phyloP scores from a whole-genome alignment of 163 green algal genomes.

The Volvox carteri region DNA sequence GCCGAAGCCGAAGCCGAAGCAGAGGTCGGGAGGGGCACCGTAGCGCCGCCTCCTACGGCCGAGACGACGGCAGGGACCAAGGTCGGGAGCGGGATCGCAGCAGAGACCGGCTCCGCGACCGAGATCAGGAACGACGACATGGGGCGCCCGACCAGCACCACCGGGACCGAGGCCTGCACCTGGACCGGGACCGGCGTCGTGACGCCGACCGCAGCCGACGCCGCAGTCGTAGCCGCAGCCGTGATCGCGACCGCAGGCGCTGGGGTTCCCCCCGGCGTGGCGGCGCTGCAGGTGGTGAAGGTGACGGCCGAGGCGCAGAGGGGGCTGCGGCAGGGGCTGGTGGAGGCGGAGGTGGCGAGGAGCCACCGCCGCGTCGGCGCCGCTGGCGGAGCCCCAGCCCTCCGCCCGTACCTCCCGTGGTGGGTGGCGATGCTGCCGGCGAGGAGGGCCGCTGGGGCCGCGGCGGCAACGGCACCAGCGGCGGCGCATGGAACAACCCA shows the following conservation, averaged over 20 bases:
- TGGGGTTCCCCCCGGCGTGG: neutral
- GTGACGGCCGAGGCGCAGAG: neutral
- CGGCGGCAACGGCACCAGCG: neutral
- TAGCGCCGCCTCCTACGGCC: neutral
- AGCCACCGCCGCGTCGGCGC: neutral
- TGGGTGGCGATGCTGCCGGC: neutral
- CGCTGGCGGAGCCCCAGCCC: conserved; percentile 48
- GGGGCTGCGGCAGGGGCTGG: neutral
- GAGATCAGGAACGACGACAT: neutral
- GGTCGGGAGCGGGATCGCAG: neutral
- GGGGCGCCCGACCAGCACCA: too few species aligned
- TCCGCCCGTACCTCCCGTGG: neutral
- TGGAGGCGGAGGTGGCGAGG: neutral
- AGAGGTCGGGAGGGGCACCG: neutral
- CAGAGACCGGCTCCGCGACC: neutral
- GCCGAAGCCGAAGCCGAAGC: conserved; percentile 15
- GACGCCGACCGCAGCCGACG: neutral
- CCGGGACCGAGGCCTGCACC: neutral
- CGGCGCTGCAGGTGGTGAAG: neutral
- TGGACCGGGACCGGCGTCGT: neutral
- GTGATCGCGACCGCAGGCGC: neutral
- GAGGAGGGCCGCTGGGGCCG: neutral
- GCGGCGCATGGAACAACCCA: neutral
- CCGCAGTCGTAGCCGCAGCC: conserved; percentile 7
- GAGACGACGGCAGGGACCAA: neutral